A percentile compares a stretch with the other conserved stretches of the same genome.
Conservation (phyloP, 2,329 filamentous ascomycete species). For the Elsinoe batatas region DNA sequence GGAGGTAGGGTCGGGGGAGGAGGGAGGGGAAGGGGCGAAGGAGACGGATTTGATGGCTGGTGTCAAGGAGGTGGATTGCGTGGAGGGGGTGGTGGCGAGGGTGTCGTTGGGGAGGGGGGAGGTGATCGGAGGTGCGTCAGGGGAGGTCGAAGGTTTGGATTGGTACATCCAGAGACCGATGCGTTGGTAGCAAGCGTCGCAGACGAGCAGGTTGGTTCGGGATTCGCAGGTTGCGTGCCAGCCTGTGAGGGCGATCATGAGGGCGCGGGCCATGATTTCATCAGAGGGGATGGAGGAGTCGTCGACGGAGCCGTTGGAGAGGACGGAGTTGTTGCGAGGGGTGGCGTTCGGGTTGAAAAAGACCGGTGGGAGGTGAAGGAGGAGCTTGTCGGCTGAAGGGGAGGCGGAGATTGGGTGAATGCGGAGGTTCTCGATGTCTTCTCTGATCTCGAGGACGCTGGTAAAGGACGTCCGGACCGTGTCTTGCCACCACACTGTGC, state of each 20-base stretch:
- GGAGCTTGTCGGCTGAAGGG: conserved; percentile 19
- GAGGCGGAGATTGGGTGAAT: conserved; percentile 17
- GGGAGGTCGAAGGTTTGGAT: conserved; percentile 22
- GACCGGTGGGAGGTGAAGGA: conserved; percentile 22
- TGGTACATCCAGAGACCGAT: conserved; percentile 91
- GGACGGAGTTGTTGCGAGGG: background rate
- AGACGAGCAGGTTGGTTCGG: conserved; percentile 65
- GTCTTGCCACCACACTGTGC: conserved; percentile 27
- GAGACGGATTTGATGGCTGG: background rate
- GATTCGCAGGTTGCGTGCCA: conserved; percentile 47
- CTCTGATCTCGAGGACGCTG: conserved; percentile 20
- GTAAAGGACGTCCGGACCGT: conserved; percentile 23
- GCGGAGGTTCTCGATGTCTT: conserved; percentile 18
- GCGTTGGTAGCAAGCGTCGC: conserved; percentile 76
- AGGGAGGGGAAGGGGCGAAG: background rate
- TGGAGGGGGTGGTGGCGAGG: conserved; percentile 22
- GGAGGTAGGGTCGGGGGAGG: conserved; percentile 13
- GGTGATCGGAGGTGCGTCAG: background rate
- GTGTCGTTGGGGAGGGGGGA: background rate
- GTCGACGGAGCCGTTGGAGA: conserved; percentile 1
- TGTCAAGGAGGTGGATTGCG: background rate
- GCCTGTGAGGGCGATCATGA: conserved; percentile 35
- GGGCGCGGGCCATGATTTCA: conserved; percentile 17
- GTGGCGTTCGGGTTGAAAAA: conserved; percentile 17
- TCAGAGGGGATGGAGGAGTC: background rate